phyloP scores from a whole-genome alignment of 2,329 filamentous ascomycete species.

The Ceratocystis papillata region DNA sequence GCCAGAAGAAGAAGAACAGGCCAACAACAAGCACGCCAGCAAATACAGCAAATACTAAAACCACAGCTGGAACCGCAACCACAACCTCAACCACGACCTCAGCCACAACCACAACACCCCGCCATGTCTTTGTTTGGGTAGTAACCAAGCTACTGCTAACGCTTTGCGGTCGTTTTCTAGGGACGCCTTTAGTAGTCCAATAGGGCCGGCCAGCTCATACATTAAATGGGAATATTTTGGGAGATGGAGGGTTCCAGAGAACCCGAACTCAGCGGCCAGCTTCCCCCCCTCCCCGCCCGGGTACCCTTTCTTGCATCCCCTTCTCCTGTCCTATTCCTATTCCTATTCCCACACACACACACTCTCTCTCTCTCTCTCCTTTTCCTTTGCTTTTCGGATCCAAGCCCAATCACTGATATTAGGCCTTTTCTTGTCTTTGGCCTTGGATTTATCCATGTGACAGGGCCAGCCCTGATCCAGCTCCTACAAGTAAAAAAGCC shows the following conservation, averaged over 20 bases:
- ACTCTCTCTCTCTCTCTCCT: not conserved
- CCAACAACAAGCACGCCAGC: not conserved
- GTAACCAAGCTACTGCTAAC: not conserved
- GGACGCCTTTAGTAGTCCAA: not conserved
- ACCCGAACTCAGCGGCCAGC: not conserved
- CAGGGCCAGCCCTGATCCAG: conserved; percentile 8
- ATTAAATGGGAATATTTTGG: not conserved
- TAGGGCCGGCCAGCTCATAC: not conserved
- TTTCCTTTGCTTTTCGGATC: not conserved
- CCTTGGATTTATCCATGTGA: conserved; percentile 10
- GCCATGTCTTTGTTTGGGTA: not conserved
- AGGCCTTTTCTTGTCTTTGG: not conserved
- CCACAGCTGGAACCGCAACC: too few species aligned
- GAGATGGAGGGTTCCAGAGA: not conserved
- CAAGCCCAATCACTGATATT: conserved; percentile 5
- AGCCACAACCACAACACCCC: not conserved
- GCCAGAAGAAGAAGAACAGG: not conserved
- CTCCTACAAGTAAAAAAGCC: not conserved
- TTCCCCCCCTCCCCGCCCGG: not conserved
- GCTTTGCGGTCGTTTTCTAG: not conserved
- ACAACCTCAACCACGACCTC: too few species aligned
- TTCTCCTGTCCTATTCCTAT: too few species aligned
- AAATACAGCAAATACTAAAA: too few species aligned
- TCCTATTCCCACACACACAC: too few species aligned
- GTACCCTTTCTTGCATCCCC: too few species aligned